Base-by-base conservation (phyloP, 441 rosid genomes). In the Caryocar brasiliense region DNA sequence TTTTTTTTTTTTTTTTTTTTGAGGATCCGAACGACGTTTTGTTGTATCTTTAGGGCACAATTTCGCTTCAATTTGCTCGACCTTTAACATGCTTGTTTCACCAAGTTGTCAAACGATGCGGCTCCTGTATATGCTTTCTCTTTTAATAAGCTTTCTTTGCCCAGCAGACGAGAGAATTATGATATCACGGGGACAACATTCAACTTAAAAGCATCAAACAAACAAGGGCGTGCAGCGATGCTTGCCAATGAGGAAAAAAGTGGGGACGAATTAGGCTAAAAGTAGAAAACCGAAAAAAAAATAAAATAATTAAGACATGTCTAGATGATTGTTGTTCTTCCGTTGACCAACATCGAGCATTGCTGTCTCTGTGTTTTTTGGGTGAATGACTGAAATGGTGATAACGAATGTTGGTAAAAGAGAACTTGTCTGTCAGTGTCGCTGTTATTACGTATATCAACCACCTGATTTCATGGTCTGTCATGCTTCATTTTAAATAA, bases 1-100 rank as follows among this genome's bases (percentile, higher is more conserved):
- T 40, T 4, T 7, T 11, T 0, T 10, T 44, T 3, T 14, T 19
- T 20, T 35, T 18, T 11, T 18, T 40, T 15, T 47, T 28, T 32
- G 3, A 8, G n/a, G 34, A 6, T 23, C 74, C 68, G 75, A 76
- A 77, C 75, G 73, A 62, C 78, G 79, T 69, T 54, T 64, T 81
- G 78, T 81, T 70, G 58, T 70, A 79, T 86, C 81, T 83, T 83
- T 67, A 62, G 89, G 89, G 80, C 78, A 68, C 86, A 83, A 67
- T 62, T 70, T 42, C 52, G 57, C 69, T 61, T 61, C 58, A 47
- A 53, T 51, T 60, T 68, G 45, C 56, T 66, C 54, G 35, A 58
- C 50, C 60, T 62, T 46, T 70, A 55, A 37, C 51, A 13, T 41
- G 43, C 66, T 55, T 70, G 58, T 50, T 65, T 68, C 79, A 66